These are phyloP conservation scores for Phytopythium ostracodes DNA, from an alignment of 352 stramenopile genomes.

Conservation along the genomic window DNA sequence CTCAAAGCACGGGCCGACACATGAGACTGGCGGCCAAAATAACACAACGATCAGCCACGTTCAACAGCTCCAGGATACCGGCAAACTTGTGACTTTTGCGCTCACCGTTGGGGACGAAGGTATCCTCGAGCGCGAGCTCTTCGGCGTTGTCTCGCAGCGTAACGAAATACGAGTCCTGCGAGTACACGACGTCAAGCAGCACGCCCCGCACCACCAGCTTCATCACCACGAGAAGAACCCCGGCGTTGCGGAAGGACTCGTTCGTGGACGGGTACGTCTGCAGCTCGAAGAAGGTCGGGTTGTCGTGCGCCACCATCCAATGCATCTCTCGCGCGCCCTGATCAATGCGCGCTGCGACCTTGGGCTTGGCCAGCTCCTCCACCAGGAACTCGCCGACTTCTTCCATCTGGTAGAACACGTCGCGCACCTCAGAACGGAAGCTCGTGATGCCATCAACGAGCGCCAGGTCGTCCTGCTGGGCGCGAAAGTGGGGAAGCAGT, in stretches of 20 bases:
- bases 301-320: constrained; percentile 41
- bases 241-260: constrained; percentile 23
- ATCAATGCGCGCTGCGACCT: constrained; percentile 42
- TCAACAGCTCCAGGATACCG: neutral
- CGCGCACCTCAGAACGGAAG: constrained; percentile 40
- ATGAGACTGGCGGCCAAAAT: constrained; percentile 23
- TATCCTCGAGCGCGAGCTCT: constrained; percentile 57
- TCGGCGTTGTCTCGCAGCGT: constrained; percentile 47
- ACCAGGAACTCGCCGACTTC: constrained; percentile 67
- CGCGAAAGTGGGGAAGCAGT: constrained; percentile 51
- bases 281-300: constrained; percentile 63
- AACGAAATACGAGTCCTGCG: constrained; percentile 56
- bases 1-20: constrained; percentile 41
- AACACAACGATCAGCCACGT: neutral
- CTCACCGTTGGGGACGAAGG: constrained; percentile 52
- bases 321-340: constrained; percentile 37
- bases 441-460: constrained; percentile 35
- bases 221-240: constrained; percentile 56
- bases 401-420: constrained; percentile 63
- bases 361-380: constrained; percentile 61
- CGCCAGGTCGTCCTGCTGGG: constrained; percentile 39
- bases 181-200: constrained; percentile 58
- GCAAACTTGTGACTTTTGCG: neutral
- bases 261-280: constrained; percentile 49
- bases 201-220: constrained; percentile 65